phyloP scores from a whole-genome alignment of 352 stramenopile species.

The Phytophthora nicotianae region DNA sequence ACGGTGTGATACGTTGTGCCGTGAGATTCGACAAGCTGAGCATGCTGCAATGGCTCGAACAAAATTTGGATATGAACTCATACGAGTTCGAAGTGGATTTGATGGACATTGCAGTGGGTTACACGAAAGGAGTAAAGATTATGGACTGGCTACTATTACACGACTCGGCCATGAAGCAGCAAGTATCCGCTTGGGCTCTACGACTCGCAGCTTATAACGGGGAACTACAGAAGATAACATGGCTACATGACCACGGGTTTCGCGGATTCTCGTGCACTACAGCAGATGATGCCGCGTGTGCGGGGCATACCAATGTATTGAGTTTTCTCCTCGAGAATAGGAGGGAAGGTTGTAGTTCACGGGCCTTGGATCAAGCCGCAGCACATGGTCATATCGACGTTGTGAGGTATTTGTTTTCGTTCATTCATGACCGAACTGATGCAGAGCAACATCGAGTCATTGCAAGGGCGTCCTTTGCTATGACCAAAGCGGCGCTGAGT shows the following conservation, averaged over 20 bases:
- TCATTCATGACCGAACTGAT: constrained; percentile 17
- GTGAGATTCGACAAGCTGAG: constrained; percentile 35
- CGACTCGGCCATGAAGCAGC: constrained; percentile 2
- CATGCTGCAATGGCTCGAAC: constrained; percentile 31
- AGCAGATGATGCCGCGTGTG: constrained; percentile 31
- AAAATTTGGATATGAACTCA: constrained; percentile 16
- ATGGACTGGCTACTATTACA: constrained; percentile 36
- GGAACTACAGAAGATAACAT: constrained; percentile 35
- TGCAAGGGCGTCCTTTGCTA: constrained; percentile 32
- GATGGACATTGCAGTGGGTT: constrained; percentile 39
- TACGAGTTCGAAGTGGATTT: constrained; percentile 35
- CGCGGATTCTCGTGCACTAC: constrained; percentile 31
- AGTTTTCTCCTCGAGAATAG: constrained; percentile 49
- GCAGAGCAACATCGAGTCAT: constrained; percentile 22
- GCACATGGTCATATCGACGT: constrained; percentile 59
- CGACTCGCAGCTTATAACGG: constrained; percentile 32
- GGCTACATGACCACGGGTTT: constrained; percentile 35
- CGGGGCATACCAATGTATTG: constrained; percentile 48
- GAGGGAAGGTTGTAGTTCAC: constrained; percentile 39
- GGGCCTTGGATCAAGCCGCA: constrained; percentile 54
- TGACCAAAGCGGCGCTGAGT: constrained; percentile 35
- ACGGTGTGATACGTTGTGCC: constrained; percentile 32
- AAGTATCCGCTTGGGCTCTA: constrained; percentile 35
- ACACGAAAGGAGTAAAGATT: constrained; percentile 23
- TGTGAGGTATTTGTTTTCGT: constrained; percentile 48